Evolutionary conservation across 208 protist species (phyloP).

Genomic region (Wallacemonas sp.): DNA sequence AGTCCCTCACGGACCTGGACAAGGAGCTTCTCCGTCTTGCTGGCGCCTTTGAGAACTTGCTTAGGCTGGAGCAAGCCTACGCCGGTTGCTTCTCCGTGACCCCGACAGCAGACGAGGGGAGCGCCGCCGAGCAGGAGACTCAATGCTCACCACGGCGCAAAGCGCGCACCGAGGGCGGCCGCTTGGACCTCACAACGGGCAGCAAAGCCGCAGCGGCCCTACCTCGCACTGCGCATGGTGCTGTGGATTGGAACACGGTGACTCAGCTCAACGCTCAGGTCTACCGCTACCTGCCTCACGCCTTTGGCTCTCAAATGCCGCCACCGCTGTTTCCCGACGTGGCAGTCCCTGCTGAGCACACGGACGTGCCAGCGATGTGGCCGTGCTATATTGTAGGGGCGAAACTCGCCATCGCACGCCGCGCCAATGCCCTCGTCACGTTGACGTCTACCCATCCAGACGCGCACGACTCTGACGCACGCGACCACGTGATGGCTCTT

Average conservation of each 20-base stretch:
- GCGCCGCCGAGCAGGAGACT: neutral
- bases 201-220: too few species aligned
- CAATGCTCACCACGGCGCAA: neutral
- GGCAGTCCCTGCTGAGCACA: conserved; percentile 18
- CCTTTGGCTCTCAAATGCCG: conserved; percentile 81
- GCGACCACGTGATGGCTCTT: neutral
- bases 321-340: conserved; percentile 51
- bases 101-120: neutral
- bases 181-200: too few species aligned
- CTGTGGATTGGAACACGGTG: conserved; percentile 45
- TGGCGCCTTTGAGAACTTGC: conserved; percentile 81
- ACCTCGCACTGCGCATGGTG: too few species aligned
- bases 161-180: neutral
- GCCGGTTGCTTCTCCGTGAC: neutral
- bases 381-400: conserved; percentile 36
- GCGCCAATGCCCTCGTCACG: conserved; percentile 29
- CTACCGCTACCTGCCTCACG: conserved; percentile 83
- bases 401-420: conserved; percentile 50
- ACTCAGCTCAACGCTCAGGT: conserved; percentile 79
- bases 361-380: conserved; percentile 17
- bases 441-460: neutral
- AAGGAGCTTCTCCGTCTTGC: conserved; percentile 59
- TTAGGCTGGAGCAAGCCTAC: conserved; percentile 63
- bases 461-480: neutral
- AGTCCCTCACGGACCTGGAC: conserved; percentile 20